Conservation (phyloP, 805 yeast genomes). For the Wickerhamiella vanderwaltii region DNA sequence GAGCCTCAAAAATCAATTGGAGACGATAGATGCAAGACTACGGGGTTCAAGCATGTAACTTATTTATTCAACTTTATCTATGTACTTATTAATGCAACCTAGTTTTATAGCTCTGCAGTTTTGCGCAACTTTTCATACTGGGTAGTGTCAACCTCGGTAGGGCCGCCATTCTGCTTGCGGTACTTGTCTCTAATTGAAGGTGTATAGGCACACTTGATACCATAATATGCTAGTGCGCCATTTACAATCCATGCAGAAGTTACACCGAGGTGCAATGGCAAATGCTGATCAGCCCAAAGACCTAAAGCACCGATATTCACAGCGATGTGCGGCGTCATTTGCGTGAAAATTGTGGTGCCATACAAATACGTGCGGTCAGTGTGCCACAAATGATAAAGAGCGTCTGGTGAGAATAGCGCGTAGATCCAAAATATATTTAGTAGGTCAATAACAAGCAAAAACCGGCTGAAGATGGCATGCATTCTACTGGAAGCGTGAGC, state of each 20-base stretch:
- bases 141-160: constrained; percentile 3
- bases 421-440: constrained; percentile 6
- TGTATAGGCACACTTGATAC: constrained; percentile 4
- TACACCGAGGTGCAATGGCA: constrained; percentile 2
- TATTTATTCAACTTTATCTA: background rate
- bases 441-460: constrained; percentile 3
- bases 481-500: constrained; percentile 4
- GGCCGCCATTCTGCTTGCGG: constrained; percentile 7
- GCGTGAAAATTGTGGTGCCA: background rate
- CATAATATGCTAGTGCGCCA: background rate
- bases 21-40: constrained; percentile 44
- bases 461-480: constrained; percentile 6
- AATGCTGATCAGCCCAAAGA: background rate
- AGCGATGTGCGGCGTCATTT: constrained; percentile 10
- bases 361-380: constrained; percentile 7
- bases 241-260: background rate
- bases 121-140: constrained; percentile 6
- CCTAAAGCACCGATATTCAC: constrained; percentile 1
- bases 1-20: constrained; percentile 74
- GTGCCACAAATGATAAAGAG: constrained; percentile 6
- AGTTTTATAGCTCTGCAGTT: constrained; percentile 4
- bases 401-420: background rate
- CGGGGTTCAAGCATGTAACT: background rate
- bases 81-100: constrained; percentile 5
- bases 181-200: constrained; percentile 1